A percentile compares a stretch with the other conserved stretches of the same genome.
These are phyloP conservation scores for Dactylellina drechsleri DNA, from an alignment of 2,329 filamentous ascomycete genomes.

Conservation along the genomic window DNA sequence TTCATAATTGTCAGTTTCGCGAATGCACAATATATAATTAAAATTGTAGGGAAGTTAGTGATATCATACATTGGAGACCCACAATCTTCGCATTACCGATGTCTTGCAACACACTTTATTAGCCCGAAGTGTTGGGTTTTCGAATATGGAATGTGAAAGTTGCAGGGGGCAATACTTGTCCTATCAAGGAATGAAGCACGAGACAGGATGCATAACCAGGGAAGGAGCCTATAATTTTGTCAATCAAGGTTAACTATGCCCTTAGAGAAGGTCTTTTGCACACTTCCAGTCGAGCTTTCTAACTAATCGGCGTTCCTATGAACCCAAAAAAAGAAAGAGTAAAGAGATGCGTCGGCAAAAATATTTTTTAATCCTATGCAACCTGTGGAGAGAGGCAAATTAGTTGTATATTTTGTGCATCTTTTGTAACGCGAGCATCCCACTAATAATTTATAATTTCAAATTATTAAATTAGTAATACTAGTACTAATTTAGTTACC, in stretches of 20 bases:
- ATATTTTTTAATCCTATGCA: too few species aligned
- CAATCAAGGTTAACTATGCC: conserved; percentile 6
- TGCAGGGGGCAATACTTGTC: conserved; percentile 42
- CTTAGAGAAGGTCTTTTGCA: conserved; percentile 63
- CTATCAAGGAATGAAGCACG: conserved; percentile 77
- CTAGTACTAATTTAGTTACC: too few species aligned
- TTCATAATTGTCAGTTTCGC: neutral
- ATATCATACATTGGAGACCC: conserved; percentile 63
- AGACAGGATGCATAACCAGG: conserved; percentile 74
- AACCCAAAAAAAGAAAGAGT: neutral
- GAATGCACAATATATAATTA: neutral
- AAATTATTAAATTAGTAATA: too few species aligned
- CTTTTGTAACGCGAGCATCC: too few species aligned
- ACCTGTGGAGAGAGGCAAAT: too few species aligned
- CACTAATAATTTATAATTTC: too few species aligned
- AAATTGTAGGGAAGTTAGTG: too few species aligned
- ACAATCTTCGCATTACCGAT: conserved; percentile 74
- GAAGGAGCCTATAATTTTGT: conserved; percentile 34
- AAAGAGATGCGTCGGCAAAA: too few species aligned
- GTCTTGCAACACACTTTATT: conserved; percentile 71
- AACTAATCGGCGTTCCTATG: conserved; percentile 71
- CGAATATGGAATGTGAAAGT: conserved; percentile 7
- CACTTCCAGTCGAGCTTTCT: conserved; percentile 71
- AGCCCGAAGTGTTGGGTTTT: conserved; percentile 59
- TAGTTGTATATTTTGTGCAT: too few species aligned